phyloP scores from a whole-genome alignment of 192 early-diverging fungal species.

The Gonapodya sp. region DNA sequence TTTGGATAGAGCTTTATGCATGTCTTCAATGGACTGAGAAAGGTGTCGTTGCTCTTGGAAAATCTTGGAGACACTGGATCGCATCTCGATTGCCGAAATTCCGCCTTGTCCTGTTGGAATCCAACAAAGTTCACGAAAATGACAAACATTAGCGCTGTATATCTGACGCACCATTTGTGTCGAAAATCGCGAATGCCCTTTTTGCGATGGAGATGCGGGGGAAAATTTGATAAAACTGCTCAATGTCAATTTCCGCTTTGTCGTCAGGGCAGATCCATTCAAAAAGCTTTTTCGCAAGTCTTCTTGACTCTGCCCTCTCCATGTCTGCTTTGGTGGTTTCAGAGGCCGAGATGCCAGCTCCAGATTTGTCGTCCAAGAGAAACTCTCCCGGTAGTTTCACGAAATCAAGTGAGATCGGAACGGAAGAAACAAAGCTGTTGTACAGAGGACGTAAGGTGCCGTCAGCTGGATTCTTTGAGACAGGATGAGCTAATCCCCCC shows the following conservation, averaged over 20 bases:
- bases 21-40: background rate
- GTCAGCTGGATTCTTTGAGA: background rate
- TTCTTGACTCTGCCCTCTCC: background rate
- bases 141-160: too few species aligned
- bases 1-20: background rate
- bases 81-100: background rate
- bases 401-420: background rate
- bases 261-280: background rate
- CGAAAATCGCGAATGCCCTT: background rate
- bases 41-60: background rate
- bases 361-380: background rate
- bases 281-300: background rate
- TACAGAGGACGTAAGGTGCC: background rate
- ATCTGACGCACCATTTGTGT: background rate
- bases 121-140: too few species aligned
- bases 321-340: background rate
- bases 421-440: background rate
- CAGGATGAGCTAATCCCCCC: background rate
- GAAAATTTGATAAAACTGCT: background rate
- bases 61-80: background rate
- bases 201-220: background rate
- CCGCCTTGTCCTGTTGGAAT: too few species aligned
- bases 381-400: background rate
- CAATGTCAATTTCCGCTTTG: background rate
- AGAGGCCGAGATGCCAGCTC: background rate